Base-by-base conservation (phyloP, 2,329 filamentous ascomycete species). In the Aureobasidium sp. region DNA sequence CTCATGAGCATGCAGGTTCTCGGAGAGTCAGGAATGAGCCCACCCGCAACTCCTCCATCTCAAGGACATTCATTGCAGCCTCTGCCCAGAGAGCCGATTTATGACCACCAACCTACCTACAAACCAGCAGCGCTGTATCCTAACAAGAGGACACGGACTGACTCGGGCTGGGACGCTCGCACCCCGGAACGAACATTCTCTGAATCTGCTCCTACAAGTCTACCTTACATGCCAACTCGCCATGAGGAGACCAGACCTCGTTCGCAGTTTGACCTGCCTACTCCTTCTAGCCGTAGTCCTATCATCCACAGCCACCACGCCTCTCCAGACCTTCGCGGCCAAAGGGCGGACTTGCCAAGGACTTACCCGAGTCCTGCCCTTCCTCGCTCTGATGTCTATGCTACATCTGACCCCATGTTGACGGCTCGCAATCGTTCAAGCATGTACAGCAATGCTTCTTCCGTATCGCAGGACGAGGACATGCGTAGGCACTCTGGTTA, bases 71-170 rank as follows among this genome's bases (percentile, higher is more conserved):
- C 64, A 19, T 63, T 65, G 19, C 70, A 71, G 46, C 66, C 66
- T 19, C 64, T 63, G 15, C 69, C 70, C 10, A 64, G 67, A 35
- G 70, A 73, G 64, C 69, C 70, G 4, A 62, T 64, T 1, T 69
- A 68, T 62, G 67, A 65, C 21, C 47, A 60, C 25, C 64, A 67
- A 13, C 64, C 65, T 15, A 70, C 68, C 2, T 71, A 69, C 66
- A 71, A 70, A 59, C 70, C 70, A 15, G 65, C 67, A 15, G 64
- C 69, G 21, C 63, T 73, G 1, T 72, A 73, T 58, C 70, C 70
- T 3, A 70, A 70, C 65, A 72, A 73, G 65, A 72, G 70, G 60
- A 65, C 65, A 31, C 63, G 69, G 29, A 71, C 66, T 4, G 67
- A 67, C 25, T 47, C 45, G n/a, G 50, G 54, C n/a, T 50, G 57